These are phyloP conservation scores for Coleophoma cylindrospora DNA, from an alignment of 2,329 filamentous ascomycete species.

Conservation along the genomic window DNA sequence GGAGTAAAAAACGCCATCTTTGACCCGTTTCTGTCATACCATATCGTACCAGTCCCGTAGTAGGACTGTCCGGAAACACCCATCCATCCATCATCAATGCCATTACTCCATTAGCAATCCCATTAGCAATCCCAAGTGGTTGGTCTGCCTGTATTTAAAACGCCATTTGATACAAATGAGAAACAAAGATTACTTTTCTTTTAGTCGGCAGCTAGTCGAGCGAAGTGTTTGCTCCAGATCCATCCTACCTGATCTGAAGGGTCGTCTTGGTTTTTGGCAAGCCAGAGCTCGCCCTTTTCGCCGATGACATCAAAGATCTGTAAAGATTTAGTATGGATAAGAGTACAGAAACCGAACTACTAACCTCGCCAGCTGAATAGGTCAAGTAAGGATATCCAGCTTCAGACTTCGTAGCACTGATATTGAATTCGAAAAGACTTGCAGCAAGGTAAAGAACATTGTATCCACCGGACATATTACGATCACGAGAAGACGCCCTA, in stretches of 20 bases:
- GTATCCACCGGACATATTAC: conserved; percentile 48
- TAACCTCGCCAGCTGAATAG: conserved; percentile 86
- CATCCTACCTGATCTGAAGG: conserved; percentile 74
- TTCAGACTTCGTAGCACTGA: conserved; percentile 85
- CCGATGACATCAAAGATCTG: conserved; percentile 87
- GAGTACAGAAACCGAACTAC: conserved; percentile 20
- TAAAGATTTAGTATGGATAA: conserved; percentile 3
- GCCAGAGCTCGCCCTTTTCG: conserved; percentile 95
- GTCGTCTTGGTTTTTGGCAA: conserved; percentile 96
- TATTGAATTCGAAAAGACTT: conserved; percentile 95
- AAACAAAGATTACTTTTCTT: background rate
- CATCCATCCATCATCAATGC: background rate
- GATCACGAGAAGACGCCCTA: conserved; percentile 55
- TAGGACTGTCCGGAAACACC: no score
- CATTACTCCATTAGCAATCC: background rate
- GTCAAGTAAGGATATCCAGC: conserved; percentile 94
- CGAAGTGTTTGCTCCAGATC: conserved; percentile 99
- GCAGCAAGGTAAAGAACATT: conserved; percentile 87
- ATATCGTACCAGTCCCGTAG: no score
- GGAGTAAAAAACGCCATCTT: no score
- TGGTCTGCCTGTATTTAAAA: background rate
- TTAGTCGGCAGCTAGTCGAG: conserved; percentile 41
- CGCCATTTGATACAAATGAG: background rate
- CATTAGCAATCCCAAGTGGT: background rate
- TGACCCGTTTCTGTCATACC: no score